These are phyloP conservation scores for Blastomyces parvus DNA, from an alignment of 2,329 filamentous ascomycete species.

Conservation along the genomic window DNA sequence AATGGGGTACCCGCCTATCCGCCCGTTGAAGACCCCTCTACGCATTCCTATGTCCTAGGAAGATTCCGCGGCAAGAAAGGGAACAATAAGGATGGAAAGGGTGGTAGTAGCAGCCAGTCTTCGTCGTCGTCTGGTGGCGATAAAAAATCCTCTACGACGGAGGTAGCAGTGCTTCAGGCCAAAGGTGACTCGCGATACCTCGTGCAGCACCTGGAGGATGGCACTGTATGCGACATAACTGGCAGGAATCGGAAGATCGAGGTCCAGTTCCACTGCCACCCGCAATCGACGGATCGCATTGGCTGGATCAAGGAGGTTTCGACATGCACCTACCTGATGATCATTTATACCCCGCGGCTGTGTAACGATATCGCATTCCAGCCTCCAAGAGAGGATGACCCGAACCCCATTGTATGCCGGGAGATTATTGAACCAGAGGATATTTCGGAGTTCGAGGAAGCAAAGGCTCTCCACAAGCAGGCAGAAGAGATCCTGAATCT, in stretches of 20 bases:
- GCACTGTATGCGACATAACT: conserved; percentile 79
- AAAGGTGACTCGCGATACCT: conserved; percentile 79
- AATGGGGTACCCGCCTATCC: conserved; percentile 58
- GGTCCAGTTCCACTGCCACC: conserved; percentile 69
- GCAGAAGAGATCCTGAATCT: conserved; percentile 26
- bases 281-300: conserved; percentile 65
- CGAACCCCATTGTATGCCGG: conserved; percentile 67
- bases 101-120: conserved; percentile 21
- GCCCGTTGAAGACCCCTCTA: conserved; percentile 65
- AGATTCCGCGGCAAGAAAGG: conserved; percentile 38
- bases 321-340: conserved; percentile 88
- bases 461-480: conserved; percentile 22
- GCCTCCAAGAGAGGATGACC: conserved; percentile 65
- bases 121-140: conserved; percentile 15
- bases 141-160: conserved; percentile 24
- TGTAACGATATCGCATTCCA: conserved; percentile 81
- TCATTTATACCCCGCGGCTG: conserved; percentile 78
- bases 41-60: conserved; percentile 69
- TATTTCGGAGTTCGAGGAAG: conserved; percentile 38
- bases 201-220: conserved; percentile 68
- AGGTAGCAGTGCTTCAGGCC: conserved; percentile 59
- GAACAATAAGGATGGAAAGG: conserved; percentile 26
- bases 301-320: conserved; percentile 88
- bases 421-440: conserved; percentile 56
- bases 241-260: conserved; percentile 73